These are phyloP conservation scores for Huntiella decipiens DNA, from an alignment of 2,329 filamentous ascomycete species.

Conservation along the genomic window DNA sequence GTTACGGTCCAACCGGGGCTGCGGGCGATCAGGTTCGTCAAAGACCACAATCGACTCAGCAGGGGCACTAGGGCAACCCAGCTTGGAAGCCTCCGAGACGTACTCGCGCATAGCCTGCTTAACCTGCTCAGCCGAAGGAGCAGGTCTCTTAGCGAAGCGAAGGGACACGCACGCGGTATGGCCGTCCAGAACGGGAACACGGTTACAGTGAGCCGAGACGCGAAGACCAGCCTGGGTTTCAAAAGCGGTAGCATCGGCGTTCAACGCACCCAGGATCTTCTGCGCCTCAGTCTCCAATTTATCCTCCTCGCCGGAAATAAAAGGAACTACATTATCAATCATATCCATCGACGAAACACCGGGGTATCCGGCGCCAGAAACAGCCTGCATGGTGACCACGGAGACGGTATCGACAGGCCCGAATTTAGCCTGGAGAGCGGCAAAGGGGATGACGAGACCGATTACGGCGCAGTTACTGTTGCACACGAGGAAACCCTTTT, in stretches of 20 bases:
- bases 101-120: slow-evolving; percentile 65
- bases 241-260: slow-evolving; percentile 53
- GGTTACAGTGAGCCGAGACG: slow-evolving; percentile 76
- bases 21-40: slow-evolving; percentile 76
- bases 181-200: slow-evolving; percentile 86
- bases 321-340: slow-evolving; percentile 88
- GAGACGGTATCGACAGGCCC: slow-evolving; percentile 57
- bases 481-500: slow-evolving; percentile 85
- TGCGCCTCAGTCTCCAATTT: slow-evolving; percentile 89
- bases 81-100: slow-evolving; percentile 57
- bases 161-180: slow-evolving; percentile 90
- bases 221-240: slow-evolving; percentile 54
- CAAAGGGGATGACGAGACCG: slow-evolving; percentile 85
- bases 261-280: slow-evolving; percentile 74
- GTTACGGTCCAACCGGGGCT: slow-evolving; percentile 78
- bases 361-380: slow-evolving; percentile 81
- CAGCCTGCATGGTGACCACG: slow-evolving; percentile 87
- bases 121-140: slow-evolving; percentile 57
- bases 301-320: slow-evolving; percentile 83
- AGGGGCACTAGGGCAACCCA: slow-evolving; percentile 80
- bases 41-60: slow-evolving; percentile 66
- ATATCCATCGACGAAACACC: slow-evolving; percentile 90
- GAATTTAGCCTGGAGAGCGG: slow-evolving; percentile 70
- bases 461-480: slow-evolving; percentile 98
- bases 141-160: slow-evolving; percentile 55